Conservation (phyloP, 441 rosid species). For the Brassica balearica region DNA sequence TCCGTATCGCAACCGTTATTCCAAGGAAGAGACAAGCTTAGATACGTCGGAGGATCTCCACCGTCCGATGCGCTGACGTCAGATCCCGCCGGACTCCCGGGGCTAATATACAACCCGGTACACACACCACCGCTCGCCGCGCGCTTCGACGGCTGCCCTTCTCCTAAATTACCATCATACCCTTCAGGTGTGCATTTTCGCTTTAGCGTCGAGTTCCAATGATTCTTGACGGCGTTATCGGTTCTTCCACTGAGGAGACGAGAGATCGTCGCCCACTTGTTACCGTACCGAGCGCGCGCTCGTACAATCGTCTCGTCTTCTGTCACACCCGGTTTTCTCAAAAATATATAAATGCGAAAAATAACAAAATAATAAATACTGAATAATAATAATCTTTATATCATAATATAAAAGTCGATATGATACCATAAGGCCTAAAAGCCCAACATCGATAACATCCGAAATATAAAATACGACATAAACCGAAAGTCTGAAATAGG, state of each 20-base stretch:
- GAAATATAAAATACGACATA: too few species aligned
- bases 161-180: slow-evolving; percentile 26
- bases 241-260: slow-evolving; percentile 70
- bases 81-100: slow-evolving; percentile 65
- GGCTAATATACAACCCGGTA: slow-evolving; percentile 55
- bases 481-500: too few species aligned
- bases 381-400: too few species aligned
- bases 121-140: slow-evolving; percentile 49
- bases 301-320: slow-evolving; percentile 58
- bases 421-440: too few species aligned
- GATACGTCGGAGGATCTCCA: slow-evolving; percentile 59
- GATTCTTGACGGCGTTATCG: slow-evolving; percentile 55
- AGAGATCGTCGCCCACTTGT: slow-evolving; percentile 78
- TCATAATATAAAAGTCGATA: too few species aligned
- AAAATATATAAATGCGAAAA: too few species aligned
- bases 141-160: slow-evolving; percentile 48
- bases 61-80: slow-evolving; percentile 55
- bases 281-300: slow-evolving; percentile 65
- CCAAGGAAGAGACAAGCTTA: slow-evolving; percentile 62
- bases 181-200: slow-evolving; percentile 48
- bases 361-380: too few species aligned
- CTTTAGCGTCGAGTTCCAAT: too few species aligned
- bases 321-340: too few species aligned
- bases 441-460: too few species aligned
- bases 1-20: slow-evolving; percentile 24